phyloP scores from a whole-genome alignment of 2,329 filamentous ascomycete genomes.

The Westerdykella sp. region DNA sequence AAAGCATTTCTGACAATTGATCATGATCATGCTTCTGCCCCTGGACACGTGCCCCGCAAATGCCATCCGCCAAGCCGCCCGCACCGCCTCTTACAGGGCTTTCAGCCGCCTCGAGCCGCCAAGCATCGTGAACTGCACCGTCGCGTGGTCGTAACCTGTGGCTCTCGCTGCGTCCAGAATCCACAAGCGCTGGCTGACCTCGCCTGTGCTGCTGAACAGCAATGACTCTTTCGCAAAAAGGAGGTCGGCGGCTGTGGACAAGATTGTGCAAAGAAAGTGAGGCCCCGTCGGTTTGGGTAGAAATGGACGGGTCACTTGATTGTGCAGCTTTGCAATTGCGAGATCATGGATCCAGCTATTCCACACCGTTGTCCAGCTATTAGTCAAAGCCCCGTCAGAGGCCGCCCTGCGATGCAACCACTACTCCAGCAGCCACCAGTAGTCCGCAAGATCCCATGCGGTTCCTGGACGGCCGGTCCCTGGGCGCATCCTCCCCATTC shows the following conservation, averaged over 20 bases:
- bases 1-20: neutral
- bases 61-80: neutral
- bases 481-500: no score
- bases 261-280: no score
- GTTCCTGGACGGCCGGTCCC: neutral
- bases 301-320: neutral
- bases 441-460: no score
- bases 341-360: neutral
- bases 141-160: neutral
- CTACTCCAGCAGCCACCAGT: neutral
- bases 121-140: constrained; percentile 8
- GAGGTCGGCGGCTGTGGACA: no score
- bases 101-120: constrained; percentile 1
- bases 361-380: neutral
- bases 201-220: no score
- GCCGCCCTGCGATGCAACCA: neutral
- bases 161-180: neutral
- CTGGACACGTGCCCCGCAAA: constrained; percentile 19
- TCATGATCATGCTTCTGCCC: neutral
- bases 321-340: neutral
- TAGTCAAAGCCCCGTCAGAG: constrained; percentile 5
- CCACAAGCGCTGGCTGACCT: neutral
- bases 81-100: neutral
- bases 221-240: no score
- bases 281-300: neutral